A percentile compares a stretch with the other conserved stretches of the same genome.
These are phyloP conservation scores for Davidsoniella eucalypti DNA, from an alignment of 2,329 filamentous ascomycete species.

Conservation along the genomic window DNA sequence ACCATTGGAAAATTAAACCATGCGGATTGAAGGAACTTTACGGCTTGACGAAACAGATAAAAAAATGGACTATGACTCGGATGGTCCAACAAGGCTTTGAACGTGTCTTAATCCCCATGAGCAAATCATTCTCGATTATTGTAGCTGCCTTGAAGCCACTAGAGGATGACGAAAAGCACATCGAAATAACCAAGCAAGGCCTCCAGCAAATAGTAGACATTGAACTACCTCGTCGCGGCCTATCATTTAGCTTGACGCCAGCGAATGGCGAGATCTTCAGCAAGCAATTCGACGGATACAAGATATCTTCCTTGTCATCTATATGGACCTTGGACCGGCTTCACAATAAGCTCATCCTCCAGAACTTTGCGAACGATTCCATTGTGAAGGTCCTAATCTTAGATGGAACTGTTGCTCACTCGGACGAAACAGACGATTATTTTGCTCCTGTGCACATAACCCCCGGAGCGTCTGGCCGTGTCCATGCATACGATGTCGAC, in stretches of 20 bases:
- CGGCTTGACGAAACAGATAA: too few relatives aligned
- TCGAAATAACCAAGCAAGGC: background rate
- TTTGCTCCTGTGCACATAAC: background rate
- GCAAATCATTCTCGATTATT: background rate
- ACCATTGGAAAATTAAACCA: slow-evolving; percentile 16
- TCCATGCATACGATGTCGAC: slow-evolving; percentile 34
- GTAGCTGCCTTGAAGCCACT: background rate
- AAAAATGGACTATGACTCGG: background rate
- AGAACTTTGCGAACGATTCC: slow-evolving; percentile 9
- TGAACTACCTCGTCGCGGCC: slow-evolving; percentile 28
- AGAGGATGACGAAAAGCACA: background rate
- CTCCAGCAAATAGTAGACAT: slow-evolving; percentile 20
- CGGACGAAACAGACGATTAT: background rate
- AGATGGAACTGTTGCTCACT: background rate
- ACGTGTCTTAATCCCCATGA: background rate
- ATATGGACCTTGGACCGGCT: slow-evolving; percentile 34
- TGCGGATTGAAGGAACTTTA: too few relatives aligned
- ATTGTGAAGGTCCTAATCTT: slow-evolving; percentile 23
- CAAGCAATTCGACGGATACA: slow-evolving; percentile 33
- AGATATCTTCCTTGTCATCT: slow-evolving; percentile 28
- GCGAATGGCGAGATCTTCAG: slow-evolving; percentile 22
- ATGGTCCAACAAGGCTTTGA: background rate
- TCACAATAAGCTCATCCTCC: slow-evolving; percentile 30
- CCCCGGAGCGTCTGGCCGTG: slow-evolving; percentile 1
- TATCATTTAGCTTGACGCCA: slow-evolving; percentile 27